Evolutionary conservation across 2,329 filamentous ascomycete genomes (phyloP).

Genomic region (Fusarium avenaceum): DNA sequence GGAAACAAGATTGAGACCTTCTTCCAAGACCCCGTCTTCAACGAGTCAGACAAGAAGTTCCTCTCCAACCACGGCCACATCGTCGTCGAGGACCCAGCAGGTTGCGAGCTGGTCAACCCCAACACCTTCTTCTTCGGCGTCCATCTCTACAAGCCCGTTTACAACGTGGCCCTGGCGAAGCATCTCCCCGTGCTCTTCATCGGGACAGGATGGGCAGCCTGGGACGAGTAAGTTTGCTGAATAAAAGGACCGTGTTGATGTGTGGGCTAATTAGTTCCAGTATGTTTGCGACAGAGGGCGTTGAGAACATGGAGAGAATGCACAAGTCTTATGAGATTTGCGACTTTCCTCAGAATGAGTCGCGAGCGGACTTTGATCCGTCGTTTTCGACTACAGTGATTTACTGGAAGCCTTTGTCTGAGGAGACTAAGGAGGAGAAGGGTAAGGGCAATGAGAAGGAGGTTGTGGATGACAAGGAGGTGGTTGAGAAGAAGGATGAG

Average conservation of each 20-base stretch:
- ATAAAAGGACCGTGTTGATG: neutral
- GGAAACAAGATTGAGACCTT: constrained; percentile 57
- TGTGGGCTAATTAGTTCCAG: constrained; percentile 18
- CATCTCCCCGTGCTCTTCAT: constrained; percentile 67
- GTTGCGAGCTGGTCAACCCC: constrained; percentile 63
- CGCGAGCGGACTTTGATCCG: constrained; percentile 31
- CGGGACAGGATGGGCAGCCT: constrained; percentile 66
- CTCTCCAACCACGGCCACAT: constrained; percentile 67
- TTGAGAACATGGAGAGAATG: constrained; percentile 45
- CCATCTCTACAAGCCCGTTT: constrained; percentile 70
- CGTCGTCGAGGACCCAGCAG: constrained; percentile 65
- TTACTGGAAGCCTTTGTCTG: constrained; percentile 42
- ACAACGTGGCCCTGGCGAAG: constrained; percentile 62
- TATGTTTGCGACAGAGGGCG: constrained; percentile 26
- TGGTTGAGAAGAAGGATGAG: neutral
- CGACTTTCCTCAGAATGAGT: constrained; percentile 43
- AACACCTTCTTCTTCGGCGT: constrained; percentile 72
- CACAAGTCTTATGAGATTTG: constrained; percentile 36
- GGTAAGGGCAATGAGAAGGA: neutral
- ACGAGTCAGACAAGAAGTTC: constrained; percentile 63
- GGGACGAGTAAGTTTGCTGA: constrained; percentile 61
- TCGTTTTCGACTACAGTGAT: constrained; percentile 46
- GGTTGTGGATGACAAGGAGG: neutral
- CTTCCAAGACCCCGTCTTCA: constrained; percentile 70
- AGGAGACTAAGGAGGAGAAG: neutral